Conservation (phyloP, 1,284 basidiomycete species). For the Boletellus sp. region DNA sequence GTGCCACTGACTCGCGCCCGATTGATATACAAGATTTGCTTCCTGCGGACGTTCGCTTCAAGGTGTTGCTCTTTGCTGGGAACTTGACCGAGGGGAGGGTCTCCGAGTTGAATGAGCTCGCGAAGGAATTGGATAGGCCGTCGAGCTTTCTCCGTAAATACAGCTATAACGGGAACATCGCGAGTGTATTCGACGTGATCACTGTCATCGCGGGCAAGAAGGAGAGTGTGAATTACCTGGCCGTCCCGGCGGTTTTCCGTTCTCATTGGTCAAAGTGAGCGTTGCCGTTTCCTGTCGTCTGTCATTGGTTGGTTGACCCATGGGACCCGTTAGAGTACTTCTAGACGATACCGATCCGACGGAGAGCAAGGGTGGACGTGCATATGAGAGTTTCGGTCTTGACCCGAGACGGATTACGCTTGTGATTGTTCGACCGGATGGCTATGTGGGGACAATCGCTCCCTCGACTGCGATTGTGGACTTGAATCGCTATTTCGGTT, state of each 20-base stretch:
- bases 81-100: conserved; percentile 43
- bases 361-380: conserved; percentile 35
- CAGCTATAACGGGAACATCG: conserved; percentile 25
- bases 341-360: conserved; percentile 36
- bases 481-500: conserved; percentile 40
- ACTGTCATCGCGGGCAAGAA: conserved; percentile 49
- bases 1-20: conserved; percentile 61
- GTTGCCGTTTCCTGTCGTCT: neutral
- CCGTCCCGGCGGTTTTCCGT: conserved; percentile 49
- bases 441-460: conserved; percentile 51
- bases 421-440: conserved; percentile 55
- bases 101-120: conserved; percentile 40
- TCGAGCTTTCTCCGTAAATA: conserved; percentile 39
- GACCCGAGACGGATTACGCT: conserved; percentile 41
- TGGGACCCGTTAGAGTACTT: conserved; percentile 10
- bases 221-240: conserved; percentile 44
- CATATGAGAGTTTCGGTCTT: conserved; percentile 49
- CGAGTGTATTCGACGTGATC: conserved; percentile 51
- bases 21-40: conserved; percentile 68
- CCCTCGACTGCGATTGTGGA: conserved; percentile 32
- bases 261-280: conserved; percentile 66
- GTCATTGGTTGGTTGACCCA: conserved; percentile 2
- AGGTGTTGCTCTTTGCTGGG: conserved; percentile 68
- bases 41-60: conserved; percentile 69
- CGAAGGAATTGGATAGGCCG: conserved; percentile 40